phyloP scores from a whole-genome alignment of 176 grass and related monocot species.

The Zea luxurians region DNA sequence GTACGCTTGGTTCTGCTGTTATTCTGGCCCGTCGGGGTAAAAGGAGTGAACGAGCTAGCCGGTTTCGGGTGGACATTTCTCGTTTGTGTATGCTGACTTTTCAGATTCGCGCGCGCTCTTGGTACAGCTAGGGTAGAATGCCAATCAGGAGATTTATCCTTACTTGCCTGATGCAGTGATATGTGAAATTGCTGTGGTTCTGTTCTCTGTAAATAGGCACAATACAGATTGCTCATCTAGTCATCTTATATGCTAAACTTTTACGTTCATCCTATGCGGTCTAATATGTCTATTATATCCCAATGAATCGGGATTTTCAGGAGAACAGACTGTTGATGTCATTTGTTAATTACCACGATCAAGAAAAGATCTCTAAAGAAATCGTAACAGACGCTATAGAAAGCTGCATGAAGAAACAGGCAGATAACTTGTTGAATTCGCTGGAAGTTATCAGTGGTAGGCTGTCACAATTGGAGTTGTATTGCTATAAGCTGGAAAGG shows the following conservation, averaged over 20 bases:
- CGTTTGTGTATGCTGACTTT: not conserved
- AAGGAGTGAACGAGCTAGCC: not conserved
- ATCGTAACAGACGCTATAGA: conserved; percentile 62
- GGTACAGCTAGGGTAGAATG: not conserved
- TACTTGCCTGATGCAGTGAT: not conserved
- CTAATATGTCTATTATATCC: conserved; percentile 10
- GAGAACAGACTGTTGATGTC: conserved; percentile 62
- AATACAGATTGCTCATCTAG: not conserved
- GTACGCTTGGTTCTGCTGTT: not conserved
- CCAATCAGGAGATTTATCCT: not conserved
- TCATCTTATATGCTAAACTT: not conserved
- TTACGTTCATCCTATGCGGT: not conserved
- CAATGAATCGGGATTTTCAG: conserved; percentile 58
- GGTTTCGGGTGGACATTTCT: not conserved
- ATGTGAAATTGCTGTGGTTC: not conserved
- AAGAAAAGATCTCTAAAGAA: conserved; percentile 66
- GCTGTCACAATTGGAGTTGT: conserved; percentile 80
- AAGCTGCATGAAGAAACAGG: conserved; percentile 98
- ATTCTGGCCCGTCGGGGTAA: not conserved
- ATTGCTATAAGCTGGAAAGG: conserved; percentile 83
- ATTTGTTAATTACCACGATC: conserved; percentile 71
- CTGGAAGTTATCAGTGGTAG: conserved; percentile 85
- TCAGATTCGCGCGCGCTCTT: not conserved
- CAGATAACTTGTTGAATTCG: conserved; percentile 73
- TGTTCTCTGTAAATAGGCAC: not conserved